These are phyloP conservation scores for Exophiala lecanii-corni DNA, from an alignment of 2,329 filamentous ascomycete species.

Conservation along the genomic window DNA sequence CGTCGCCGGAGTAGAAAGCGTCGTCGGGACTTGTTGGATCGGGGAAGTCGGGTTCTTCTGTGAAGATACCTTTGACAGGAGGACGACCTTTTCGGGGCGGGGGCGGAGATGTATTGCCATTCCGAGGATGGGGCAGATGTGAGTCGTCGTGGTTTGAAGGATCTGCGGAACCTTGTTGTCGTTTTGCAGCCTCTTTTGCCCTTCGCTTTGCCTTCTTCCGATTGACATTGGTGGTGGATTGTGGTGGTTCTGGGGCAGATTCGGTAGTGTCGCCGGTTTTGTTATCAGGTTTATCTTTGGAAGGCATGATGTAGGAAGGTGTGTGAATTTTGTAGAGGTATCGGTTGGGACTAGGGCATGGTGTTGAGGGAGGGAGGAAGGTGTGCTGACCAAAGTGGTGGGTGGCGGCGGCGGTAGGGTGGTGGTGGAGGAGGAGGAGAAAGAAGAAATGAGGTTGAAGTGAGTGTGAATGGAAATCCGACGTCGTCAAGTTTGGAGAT, in stretches of 20 bases:
- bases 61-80: conserved; percentile 28
- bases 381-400: background rate
- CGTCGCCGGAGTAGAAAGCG: conserved; percentile 54
- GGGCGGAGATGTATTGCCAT: conserved; percentile 18
- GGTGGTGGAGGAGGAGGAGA: background rate
- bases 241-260: conserved; percentile 23
- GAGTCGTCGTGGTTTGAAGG: background rate
- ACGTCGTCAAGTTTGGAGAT: background rate
- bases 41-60: conserved; percentile 31
- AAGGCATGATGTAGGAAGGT: conserved; percentile 21
- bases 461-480: background rate
- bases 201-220: conserved; percentile 93
- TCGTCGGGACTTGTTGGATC: conserved; percentile 49
- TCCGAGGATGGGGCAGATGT: conserved; percentile 28
- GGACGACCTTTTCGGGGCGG: conserved; percentile 25
- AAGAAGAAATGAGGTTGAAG: background rate
- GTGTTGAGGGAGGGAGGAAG: background rate
- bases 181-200: conserved; percentile 73
- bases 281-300: conserved; percentile 13
- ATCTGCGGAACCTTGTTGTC: conserved; percentile 52
- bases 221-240: conserved; percentile 57
- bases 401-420: too few relatives aligned
- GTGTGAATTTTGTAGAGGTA: background rate
- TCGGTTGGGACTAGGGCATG: conserved; percentile 5
- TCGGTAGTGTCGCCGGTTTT: conserved; percentile 31